phyloP scores from a whole-genome alignment of 306 rosid species.

The Ochetophila trinervis region DNA sequence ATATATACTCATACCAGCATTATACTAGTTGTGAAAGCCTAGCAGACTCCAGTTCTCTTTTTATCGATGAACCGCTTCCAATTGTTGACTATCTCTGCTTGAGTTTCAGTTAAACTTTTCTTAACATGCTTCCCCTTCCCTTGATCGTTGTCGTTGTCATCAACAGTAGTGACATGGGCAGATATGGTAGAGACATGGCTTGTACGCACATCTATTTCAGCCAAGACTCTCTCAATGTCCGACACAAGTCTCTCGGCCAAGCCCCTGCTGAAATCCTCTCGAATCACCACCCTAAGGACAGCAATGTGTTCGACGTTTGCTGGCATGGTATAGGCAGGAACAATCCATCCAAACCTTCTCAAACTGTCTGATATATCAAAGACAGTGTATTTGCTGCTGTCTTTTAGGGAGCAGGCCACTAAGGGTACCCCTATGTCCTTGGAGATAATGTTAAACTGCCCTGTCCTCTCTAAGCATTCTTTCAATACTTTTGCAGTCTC shows the following conservation, averaged over 20 bases:
- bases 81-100: constrained; percentile 27
- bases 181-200: constrained; percentile 20
- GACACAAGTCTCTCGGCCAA: constrained; percentile 70
- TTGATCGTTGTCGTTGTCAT: constrained; percentile 23
- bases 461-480: constrained; percentile 61
- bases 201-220: constrained; percentile 50
- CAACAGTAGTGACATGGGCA: constrained; percentile 42
- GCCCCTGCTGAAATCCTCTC: constrained; percentile 83
- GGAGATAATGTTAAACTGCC: constrained; percentile 60
- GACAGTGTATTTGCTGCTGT: constrained; percentile 68
- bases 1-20: too few relatives aligned
- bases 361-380: constrained; percentile 67
- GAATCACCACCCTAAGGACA: constrained; percentile 72
- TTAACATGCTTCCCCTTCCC: constrained; percentile 23
- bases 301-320: constrained; percentile 59
- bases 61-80: constrained; percentile 55
- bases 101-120: constrained; percentile 42
- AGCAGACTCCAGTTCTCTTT: constrained; percentile 69
- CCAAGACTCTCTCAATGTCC: constrained; percentile 61
- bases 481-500: constrained; percentile 46
- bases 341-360: constrained; percentile 75
- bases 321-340: constrained; percentile 94
- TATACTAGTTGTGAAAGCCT: constrained; percentile 2
- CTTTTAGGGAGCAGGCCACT: constrained; percentile 74
- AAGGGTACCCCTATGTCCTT: constrained; percentile 82